These are phyloP conservation scores for Periconia digitata DNA, from an alignment of 2,329 filamentous ascomycete species.

Conservation along the genomic window DNA sequence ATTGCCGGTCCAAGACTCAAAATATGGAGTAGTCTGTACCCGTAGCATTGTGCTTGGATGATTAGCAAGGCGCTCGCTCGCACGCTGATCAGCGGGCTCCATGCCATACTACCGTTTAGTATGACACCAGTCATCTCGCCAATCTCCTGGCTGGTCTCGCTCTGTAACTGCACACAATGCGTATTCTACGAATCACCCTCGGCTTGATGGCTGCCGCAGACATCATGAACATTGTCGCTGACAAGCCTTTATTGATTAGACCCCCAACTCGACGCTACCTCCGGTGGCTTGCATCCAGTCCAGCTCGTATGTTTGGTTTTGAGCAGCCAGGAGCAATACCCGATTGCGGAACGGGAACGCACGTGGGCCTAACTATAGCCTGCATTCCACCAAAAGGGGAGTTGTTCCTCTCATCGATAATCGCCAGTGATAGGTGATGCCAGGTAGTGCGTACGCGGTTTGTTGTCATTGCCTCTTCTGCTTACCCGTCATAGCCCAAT, in stretches of 20 bases:
- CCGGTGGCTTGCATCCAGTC: neutral
- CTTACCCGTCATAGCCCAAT: too few relatives aligned
- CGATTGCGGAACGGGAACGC: neutral
- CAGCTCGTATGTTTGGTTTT: neutral
- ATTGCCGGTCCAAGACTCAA: neutral
- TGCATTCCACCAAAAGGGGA: neutral
- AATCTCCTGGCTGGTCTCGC: too few relatives aligned
- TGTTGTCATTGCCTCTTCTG: too few relatives aligned
- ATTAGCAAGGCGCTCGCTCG: neutral
- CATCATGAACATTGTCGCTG: neutral
- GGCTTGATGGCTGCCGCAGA: too few relatives aligned
- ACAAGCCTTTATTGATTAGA: neutral
- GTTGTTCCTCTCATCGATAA: too few relatives aligned
- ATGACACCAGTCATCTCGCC: too few relatives aligned
- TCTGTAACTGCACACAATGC: too few relatives aligned
- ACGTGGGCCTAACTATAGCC: neutral
- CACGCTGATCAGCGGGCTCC: neutral
- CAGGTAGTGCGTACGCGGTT: too few relatives aligned
- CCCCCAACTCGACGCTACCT: too few relatives aligned
- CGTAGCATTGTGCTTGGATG: neutral
- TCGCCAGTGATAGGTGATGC: too few relatives aligned
- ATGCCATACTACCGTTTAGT: neutral
- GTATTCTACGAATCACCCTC: too few relatives aligned
- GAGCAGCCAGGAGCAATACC: neutral
- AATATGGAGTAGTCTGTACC: neutral